Evolutionary conservation across 2,329 filamentous ascomycete genomes (phyloP), one percentile per base, ranked within the genome.

Genomic region (Sarocladium strictum): DNA sequence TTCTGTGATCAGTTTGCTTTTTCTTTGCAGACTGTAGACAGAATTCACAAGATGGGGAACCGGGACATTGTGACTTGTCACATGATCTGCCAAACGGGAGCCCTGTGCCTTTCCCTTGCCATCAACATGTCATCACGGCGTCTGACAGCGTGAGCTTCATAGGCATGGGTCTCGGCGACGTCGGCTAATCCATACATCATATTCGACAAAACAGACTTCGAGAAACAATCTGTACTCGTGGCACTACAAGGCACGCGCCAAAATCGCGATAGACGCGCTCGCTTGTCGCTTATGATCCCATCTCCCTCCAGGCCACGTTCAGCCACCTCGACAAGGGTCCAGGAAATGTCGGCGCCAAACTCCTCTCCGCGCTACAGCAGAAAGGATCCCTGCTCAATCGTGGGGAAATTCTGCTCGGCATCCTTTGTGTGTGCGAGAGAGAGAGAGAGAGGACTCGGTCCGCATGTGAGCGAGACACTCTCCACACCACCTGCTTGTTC

Each of bases 241-340:
- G 23, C 9, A 21, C 4, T n/a, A 5, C 27, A n/a, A n/a, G n/a
- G 14, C 47, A 35, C 17, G 27, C 29, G 47, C 17, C 14, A 33
- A 29, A 51, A 23, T 35, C 47, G 47, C 47, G 19, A 51, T 51
- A 51, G 47, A 32, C 47, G 47, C 47, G 47, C 47, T 51, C 27
- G 47, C 27, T 51, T 51, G 47, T 51, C 27, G 47, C 26, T 35
- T 51, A 51, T 11, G 35, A 26, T 15, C 23, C 47, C 6, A 17
- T 23, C 35, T 29, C 23, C 27, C 47, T 23, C 43, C 12, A 29
- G 24, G 24, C 43, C 43, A 9, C 11, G 11, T 3, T 49, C n/a
- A 17, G 3, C 5, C 23, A 24, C 43, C 43, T 47, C 21, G 6
- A 24, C 23, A 47, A 47, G 43, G 23, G n/a, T 47, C 21, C 38